Evolutionary conservation across 331 rosid species (phyloP), one percentile per base, ranked within the genome.

Genomic region (Quercus tomentella): DNA sequence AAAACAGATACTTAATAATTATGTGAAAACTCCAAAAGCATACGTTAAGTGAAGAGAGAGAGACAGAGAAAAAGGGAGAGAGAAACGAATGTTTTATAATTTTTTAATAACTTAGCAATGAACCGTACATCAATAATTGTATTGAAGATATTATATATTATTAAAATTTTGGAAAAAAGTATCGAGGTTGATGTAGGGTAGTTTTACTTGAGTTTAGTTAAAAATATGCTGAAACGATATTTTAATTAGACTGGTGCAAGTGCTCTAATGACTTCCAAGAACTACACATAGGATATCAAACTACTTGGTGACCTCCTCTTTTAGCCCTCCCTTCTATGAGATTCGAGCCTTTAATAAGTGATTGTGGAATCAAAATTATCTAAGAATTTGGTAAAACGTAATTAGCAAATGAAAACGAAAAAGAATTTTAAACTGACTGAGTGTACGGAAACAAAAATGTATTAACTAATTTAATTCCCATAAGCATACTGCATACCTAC

Each of bases 401-500:
- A 30, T 6, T 7, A 65, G 54, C 8, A 17, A 15, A 65, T 33
- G 51, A 33, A 33, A 6, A 33, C 20, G 51, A 31, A 20, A 8
- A 67, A 9, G 9, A 7, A 33, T 23, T 2, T 33, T 21, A 10
- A 14, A 41, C 12, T 57, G 22, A 5, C 2, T 52, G 23, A 21
- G 26, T 70, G 58, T 69, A 73, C 76, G 35, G 60, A 31, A 65
- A 76, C 82, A 51, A 67, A 82, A 79, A 76, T 60, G 77, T 67
- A 72, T 65, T 78, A 71, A 68, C 61, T 10, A 61, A 4, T 62
- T 26, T 26, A 7, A 69, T 25, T n/a, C 78, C 56, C 45, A 37
- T 31, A 73, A 80, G 5, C 66, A 55, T 55, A 56, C 71, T 16
- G 12, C 67, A 77, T 41, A 58, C 86, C 87, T 81, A 82, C 81